A percentile compares a stretch with the other conserved stretches of the same genome.
These are phyloP conservation scores for Quillaja saponaria DNA, from an alignment of 306 rosid genomes.

Conservation along the genomic window DNA sequence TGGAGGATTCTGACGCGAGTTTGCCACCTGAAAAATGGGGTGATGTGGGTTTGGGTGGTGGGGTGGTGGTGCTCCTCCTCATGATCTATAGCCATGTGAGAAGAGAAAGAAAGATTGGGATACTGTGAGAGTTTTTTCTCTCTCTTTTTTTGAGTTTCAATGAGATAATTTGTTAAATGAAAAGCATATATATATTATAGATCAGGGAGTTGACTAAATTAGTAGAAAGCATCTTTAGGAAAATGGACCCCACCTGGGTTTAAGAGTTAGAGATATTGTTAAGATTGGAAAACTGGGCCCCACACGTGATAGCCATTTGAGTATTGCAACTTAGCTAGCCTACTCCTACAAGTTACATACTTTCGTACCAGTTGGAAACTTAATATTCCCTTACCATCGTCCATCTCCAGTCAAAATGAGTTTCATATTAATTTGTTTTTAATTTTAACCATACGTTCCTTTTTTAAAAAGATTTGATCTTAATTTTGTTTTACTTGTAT, in stretches of 20 bases:
- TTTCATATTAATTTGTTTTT: too few relatives aligned
- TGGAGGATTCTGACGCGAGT: constrained; percentile 31
- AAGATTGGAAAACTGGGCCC: too few relatives aligned
- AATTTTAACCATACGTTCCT: too few relatives aligned
- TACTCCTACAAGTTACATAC: too few relatives aligned
- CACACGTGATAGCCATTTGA: too few relatives aligned
- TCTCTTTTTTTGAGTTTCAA: constrained; percentile 30
- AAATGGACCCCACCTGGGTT: background rate
- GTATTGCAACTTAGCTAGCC: too few relatives aligned
- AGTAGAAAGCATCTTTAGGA: background rate
- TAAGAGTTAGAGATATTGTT: constrained; percentile 23
- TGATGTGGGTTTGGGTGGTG: constrained; percentile 3
- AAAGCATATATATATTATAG: too few relatives aligned
- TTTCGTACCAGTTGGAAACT: too few relatives aligned
- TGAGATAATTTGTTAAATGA: background rate
- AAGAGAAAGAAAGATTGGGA: background rate
- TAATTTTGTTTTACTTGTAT: too few relatives aligned
- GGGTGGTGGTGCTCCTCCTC: constrained; percentile 15
- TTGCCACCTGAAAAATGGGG: constrained; percentile 20
- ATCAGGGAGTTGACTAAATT: constrained; percentile 36
- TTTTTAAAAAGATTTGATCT: too few relatives aligned
- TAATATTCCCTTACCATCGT: too few relatives aligned
- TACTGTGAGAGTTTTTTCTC: background rate
- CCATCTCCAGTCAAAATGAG: too few relatives aligned
- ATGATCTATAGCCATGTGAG: constrained; percentile 42